A percentile compares a stretch with the other conserved stretches of the same genome.
Conservation (phyloP, 2,329 filamentous ascomycete species). For the Ceratocystis albifundus region DNA sequence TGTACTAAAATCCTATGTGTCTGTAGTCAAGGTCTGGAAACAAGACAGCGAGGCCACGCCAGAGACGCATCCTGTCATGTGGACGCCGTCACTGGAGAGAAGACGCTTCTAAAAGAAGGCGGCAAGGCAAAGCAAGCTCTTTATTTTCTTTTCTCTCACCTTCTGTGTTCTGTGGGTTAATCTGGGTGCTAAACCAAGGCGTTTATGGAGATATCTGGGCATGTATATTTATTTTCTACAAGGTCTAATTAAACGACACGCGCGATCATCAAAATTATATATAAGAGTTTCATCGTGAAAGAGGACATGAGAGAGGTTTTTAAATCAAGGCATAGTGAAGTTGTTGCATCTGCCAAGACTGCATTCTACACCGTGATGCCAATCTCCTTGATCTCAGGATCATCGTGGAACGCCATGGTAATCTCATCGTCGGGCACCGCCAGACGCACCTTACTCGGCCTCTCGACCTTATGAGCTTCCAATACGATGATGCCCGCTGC, state of each 20-base stretch:
- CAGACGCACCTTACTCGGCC: constrained; percentile 76
- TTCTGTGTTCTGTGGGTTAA: not conserved
- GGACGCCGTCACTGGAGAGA: constrained; percentile 55
- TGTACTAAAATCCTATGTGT: constrained; percentile 15
- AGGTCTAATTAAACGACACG: not conserved
- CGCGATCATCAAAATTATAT: not conserved
- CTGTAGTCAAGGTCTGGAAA: constrained; percentile 82
- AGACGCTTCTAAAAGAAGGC: constrained; percentile 17
- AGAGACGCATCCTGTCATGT: constrained; percentile 82
- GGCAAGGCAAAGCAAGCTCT: not conserved
- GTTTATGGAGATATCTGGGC: constrained; percentile 1
- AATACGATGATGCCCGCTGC: constrained; percentile 80
- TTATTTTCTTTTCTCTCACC: not conserved
- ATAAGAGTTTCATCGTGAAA: not conserved
- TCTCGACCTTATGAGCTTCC: constrained; percentile 67
- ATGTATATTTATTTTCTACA: constrained; percentile 1
- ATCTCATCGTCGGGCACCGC: constrained; percentile 86
- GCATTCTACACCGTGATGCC: constrained; percentile 42
- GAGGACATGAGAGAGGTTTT: too few relatives aligned
- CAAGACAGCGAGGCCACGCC: constrained; percentile 82
- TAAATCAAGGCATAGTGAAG: too few relatives aligned
- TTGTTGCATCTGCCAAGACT: too few relatives aligned
- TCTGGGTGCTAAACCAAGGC: not conserved
- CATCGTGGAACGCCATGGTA: constrained; percentile 73
- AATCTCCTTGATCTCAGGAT: constrained; percentile 72